phyloP scores from a whole-genome alignment of 108 stramenopile species.

The Mayamaea pseudoterrestris region DNA sequence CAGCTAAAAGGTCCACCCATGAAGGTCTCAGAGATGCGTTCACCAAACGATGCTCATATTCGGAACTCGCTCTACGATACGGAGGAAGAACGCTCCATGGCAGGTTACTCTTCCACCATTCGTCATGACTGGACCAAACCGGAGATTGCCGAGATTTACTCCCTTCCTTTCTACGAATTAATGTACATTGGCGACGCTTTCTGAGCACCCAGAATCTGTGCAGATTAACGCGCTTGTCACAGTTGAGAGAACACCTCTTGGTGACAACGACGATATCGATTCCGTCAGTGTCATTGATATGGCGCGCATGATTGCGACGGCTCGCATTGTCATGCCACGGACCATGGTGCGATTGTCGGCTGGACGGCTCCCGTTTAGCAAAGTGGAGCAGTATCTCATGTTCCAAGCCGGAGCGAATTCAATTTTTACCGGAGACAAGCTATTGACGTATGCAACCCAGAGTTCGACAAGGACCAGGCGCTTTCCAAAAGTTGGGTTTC shows the following conservation, averaged over 20 bases:
- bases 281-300: conserved; percentile 89
- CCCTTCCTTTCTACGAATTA: conserved; percentile 90
- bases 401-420: conserved; percentile 97
- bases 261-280: conserved; percentile 70
- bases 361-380: conserved; percentile 85
- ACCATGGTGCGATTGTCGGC: conserved; percentile 96
- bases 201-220: conserved; percentile 93
- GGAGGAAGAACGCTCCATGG: conserved; percentile 57
- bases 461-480: conserved; percentile 79
- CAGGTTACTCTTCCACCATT: conserved; percentile 52
- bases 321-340: conserved; percentile 94
- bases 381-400: conserved; percentile 94
- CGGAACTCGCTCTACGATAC: conserved; percentile 62
- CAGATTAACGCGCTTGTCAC: conserved; percentile 94
- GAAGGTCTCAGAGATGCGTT: not conserved
- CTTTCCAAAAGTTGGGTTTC: conserved; percentile 88
- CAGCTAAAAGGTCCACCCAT: too few species aligned
- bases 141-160: conserved; percentile 86
- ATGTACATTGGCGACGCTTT: conserved; percentile 91
- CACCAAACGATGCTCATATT: conserved; percentile 58
- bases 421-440: conserved; percentile 96
- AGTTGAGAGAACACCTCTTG: conserved; percentile 85
- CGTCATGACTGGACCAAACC: conserved; percentile 89
- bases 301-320: conserved; percentile 97
- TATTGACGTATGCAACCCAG: conserved; percentile 90